Conservation (phyloP, 2,329 filamentous ascomycete species). For the Hymenoscyphus albidus region DNA sequence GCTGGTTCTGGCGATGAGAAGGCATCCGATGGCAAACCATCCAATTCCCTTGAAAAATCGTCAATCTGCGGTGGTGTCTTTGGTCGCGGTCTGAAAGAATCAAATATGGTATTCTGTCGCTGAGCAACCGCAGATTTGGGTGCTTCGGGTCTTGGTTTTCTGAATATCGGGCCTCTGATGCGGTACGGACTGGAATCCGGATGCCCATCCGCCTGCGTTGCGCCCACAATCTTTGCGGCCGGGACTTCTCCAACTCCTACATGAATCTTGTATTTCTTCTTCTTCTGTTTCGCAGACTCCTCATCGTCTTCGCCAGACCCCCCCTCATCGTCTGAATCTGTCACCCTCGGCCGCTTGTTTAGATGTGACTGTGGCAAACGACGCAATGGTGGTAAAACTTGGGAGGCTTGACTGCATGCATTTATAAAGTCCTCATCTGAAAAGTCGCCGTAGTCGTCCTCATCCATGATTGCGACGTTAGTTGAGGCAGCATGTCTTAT, state of each 20-base stretch:
- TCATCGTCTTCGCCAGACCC: conserved; percentile 22
- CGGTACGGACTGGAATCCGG: conserved; percentile 45
- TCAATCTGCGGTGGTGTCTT: conserved; percentile 20
- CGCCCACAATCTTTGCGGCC: conserved; percentile 27
- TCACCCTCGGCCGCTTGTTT: conserved; percentile 36
- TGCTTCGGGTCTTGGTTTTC: conserved; percentile 38
- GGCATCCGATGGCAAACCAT: conserved; percentile 48
- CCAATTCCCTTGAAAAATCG: conserved; percentile 44
- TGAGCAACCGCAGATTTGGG: conserved; percentile 20
- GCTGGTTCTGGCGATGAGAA: conserved; percentile 32
- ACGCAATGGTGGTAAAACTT: conserved; percentile 31
- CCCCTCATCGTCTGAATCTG: conserved; percentile 18
- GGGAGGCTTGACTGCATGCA: conserved; percentile 49
- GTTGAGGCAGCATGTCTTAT: not conserved
- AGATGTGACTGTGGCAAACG: conserved; percentile 28
- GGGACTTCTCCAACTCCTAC: conserved; percentile 27
- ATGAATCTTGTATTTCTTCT: conserved; percentile 33
- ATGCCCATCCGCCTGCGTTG: conserved; percentile 33
- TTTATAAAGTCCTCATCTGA: conserved; percentile 63
- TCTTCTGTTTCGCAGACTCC: conserved; percentile 23
- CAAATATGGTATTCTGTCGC: not conserved
- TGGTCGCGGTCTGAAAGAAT: conserved; percentile 10
- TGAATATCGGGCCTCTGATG: conserved; percentile 49
- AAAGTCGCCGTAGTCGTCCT: conserved; percentile 62
- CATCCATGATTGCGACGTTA: conserved; percentile 33